phyloP scores from a whole-genome alignment of 2,329 filamentous ascomycete species.

The Orbilia brochopaga region DNA sequence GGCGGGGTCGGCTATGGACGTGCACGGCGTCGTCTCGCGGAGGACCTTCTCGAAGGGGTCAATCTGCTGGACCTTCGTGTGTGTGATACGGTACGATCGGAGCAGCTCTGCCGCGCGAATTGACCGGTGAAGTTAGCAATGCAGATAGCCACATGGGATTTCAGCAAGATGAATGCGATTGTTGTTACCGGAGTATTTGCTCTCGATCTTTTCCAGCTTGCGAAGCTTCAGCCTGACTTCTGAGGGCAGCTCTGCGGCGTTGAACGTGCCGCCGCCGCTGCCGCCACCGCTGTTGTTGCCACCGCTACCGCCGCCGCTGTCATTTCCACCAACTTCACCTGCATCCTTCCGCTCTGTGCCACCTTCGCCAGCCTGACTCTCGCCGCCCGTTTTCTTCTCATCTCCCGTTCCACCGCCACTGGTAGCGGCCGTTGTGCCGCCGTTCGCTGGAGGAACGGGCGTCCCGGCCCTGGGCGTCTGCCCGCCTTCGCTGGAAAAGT shows the following conservation, averaged over 20 bases:
- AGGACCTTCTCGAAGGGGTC: constrained; percentile 91
- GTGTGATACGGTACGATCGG: constrained; percentile 88
- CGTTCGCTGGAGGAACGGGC: constrained; percentile 28
- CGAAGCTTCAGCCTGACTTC: constrained; percentile 78
- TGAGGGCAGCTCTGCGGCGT: constrained; percentile 67
- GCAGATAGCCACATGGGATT: neutral
- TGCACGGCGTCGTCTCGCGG: constrained; percentile 88
- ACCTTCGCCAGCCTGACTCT: constrained; percentile 35
- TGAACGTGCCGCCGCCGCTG: constrained; percentile 19
- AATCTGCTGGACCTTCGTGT: constrained; percentile 82
- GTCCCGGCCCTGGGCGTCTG: constrained; percentile 37
- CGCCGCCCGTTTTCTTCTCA: constrained; percentile 31
- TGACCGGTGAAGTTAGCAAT: constrained; percentile 12
- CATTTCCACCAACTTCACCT: constrained; percentile 8
- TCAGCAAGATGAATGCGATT: constrained; percentile 20
- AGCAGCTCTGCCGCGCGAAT: constrained; percentile 73
- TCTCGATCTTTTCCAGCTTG: constrained; percentile 87
- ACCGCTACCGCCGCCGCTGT: constrained; percentile 1
- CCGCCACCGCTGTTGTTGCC: neutral
- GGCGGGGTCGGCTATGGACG: constrained; percentile 82
- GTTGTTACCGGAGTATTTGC: constrained; percentile 76
- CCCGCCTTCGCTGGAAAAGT: constrained; percentile 44
- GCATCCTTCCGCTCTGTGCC: constrained; percentile 37
- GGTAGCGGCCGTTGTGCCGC: neutral
- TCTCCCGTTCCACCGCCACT: constrained; percentile 30